A percentile compares a stretch with the other conserved stretches of the same genome.
Conservation (phyloP, 768 basidiomycete species). For the Boletus speciosus region DNA sequence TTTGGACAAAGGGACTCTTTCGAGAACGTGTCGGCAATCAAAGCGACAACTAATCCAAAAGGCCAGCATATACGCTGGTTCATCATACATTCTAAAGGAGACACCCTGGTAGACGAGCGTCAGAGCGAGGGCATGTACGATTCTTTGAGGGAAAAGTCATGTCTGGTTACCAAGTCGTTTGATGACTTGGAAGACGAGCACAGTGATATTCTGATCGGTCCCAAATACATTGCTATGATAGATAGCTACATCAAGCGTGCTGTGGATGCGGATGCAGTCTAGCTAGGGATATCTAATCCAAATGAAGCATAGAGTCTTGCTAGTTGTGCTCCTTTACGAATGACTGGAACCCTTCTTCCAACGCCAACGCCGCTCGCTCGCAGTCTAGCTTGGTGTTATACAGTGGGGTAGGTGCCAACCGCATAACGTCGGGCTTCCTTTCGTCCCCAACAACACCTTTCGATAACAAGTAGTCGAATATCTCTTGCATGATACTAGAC, state of each 20-base stretch:
- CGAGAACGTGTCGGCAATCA: slow-evolving; percentile 43
- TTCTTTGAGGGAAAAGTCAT: slow-evolving; percentile 40
- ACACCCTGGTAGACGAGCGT: slow-evolving; percentile 58
- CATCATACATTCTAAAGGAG: slow-evolving; percentile 70
- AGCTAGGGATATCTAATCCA: neutral
- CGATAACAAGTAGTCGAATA: slow-evolving; percentile 57
- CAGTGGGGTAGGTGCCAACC: slow-evolving; percentile 80
- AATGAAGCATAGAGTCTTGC: neutral
- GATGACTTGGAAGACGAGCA: slow-evolving; percentile 49
- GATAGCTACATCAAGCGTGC: slow-evolving; percentile 35
- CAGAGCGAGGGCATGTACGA: slow-evolving; percentile 62
- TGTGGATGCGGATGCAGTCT: neutral
- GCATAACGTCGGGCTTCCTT: slow-evolving; percentile 86
- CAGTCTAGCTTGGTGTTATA: slow-evolving; percentile 85
- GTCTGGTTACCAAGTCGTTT: slow-evolving; percentile 35
- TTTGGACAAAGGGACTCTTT: slow-evolving; percentile 58
- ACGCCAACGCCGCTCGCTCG: slow-evolving; percentile 56
- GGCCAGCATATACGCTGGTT: slow-evolving; percentile 54
- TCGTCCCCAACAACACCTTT: slow-evolving; percentile 90
- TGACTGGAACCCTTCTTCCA: slow-evolving; percentile 58
- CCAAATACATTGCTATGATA: slow-evolving; percentile 46
- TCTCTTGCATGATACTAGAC: slow-evolving; percentile 63
- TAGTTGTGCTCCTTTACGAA: slow-evolving; percentile 15
- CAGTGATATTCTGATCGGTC: slow-evolving; percentile 44
- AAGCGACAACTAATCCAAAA: slow-evolving; percentile 36